Conservation (phyloP, 1,284 basidiomycete species). For the Vanrija sp. region DNA sequence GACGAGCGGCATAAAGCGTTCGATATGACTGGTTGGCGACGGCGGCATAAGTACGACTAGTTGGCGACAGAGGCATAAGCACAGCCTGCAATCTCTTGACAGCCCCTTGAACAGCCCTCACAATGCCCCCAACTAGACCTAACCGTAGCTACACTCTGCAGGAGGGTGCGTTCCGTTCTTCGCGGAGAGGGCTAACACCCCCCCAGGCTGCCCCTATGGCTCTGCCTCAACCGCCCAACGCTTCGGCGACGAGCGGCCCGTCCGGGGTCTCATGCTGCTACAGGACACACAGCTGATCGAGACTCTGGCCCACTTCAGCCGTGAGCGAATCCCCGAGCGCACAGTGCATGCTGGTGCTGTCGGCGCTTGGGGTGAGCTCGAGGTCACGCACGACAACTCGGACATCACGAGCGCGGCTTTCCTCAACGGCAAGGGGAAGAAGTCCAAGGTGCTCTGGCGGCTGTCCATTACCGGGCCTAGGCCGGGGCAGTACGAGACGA, state of each 20-base stretch:
- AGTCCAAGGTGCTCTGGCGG: constrained; percentile 70
- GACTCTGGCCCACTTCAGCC: constrained; percentile 61
- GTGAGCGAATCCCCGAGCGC: constrained; percentile 79
- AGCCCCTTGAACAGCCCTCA: too few species aligned
- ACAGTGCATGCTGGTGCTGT: constrained; percentile 69
- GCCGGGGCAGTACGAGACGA: constrained; percentile 61
- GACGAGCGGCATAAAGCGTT: too few species aligned
- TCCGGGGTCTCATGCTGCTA: constrained; percentile 11
- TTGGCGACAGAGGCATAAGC: too few species aligned
- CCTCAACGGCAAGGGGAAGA: constrained; percentile 61
- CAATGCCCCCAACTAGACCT: too few species aligned
- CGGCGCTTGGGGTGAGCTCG: constrained; percentile 75
- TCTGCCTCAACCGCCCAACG: constrained; percentile 7
- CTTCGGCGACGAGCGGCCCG: constrained; percentile 8
- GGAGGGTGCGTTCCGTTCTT: constrained; percentile 1
- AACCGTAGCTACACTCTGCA: constrained; percentile 3
- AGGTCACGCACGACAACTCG: constrained; percentile 58
- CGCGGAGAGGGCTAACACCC: not conserved
- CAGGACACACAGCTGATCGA: constrained; percentile 16
- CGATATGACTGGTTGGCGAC: too few species aligned
- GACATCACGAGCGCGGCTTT: constrained; percentile 39
- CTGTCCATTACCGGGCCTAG: constrained; percentile 78
- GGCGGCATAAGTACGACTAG: too few species aligned
- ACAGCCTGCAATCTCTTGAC: too few species aligned
- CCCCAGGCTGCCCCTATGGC: constrained; percentile 4